These are phyloP conservation scores for Arthromyces matolae DNA, from an alignment of 768 basidiomycete genomes.

Conservation along the genomic window DNA sequence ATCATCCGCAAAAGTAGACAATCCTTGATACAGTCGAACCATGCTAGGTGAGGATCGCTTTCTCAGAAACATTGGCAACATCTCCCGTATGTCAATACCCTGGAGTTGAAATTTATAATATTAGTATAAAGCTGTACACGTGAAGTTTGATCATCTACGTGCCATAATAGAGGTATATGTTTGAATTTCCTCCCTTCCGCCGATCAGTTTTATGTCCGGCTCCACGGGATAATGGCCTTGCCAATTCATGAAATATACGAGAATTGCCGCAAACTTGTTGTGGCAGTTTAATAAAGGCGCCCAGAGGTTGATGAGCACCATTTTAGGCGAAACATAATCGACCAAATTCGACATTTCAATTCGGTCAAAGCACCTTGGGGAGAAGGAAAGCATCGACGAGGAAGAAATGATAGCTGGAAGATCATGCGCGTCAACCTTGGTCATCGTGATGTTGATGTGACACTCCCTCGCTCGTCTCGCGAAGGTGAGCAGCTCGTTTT, in stretches of 20 bases:
- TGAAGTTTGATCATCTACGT: too few species aligned
- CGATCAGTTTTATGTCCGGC: neutral
- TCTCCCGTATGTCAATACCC: neutral
- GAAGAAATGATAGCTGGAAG: conserved; percentile 28
- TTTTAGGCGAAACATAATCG: conserved; percentile 20
- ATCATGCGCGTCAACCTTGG: conserved; percentile 29
- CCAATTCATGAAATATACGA: conserved; percentile 30
- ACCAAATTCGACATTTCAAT: conserved; percentile 27
- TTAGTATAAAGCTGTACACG: too few species aligned
- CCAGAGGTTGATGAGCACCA: conserved; percentile 29
- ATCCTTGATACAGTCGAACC: neutral
- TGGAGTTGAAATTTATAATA: too few species aligned
- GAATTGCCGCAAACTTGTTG: conserved; percentile 23
- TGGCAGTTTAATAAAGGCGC: conserved; percentile 24
- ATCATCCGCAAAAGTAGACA: conserved; percentile 23
- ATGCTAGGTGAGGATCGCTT: neutral
- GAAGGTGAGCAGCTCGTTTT: conserved; percentile 26
- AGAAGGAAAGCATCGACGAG: conserved; percentile 22
- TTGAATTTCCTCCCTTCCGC: conserved; percentile 2
- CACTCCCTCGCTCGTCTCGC: conserved; percentile 25
- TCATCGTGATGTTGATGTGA: conserved; percentile 25
- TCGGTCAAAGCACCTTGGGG: conserved; percentile 26
- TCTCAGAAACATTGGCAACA: neutral
- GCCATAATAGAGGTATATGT: conserved; percentile 18
- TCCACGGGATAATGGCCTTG: conserved; percentile 11